phyloP scores from a whole-genome alignment of 2,329 filamentous ascomycete genomes.

The Fusarium nelsonii region DNA sequence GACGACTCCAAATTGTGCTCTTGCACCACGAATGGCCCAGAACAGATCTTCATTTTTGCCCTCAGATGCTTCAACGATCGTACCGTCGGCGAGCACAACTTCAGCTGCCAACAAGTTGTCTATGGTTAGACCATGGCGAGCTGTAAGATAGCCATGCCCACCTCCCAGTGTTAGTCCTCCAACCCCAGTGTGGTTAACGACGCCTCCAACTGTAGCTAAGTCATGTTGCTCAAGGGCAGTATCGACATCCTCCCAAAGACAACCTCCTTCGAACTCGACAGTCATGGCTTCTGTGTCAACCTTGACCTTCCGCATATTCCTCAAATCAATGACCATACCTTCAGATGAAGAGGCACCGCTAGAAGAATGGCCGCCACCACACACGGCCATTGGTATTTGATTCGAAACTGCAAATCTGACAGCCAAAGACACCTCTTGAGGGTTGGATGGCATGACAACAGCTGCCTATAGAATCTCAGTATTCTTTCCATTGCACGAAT shows the following conservation, averaged over 20 bases:
- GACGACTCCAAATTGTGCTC: constrained; percentile 59
- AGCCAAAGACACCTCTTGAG: constrained; percentile 51
- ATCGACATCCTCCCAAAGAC: constrained; percentile 67
- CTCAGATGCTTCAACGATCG: constrained; percentile 55
- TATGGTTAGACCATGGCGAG: constrained; percentile 64
- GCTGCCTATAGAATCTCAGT: constrained; percentile 50
- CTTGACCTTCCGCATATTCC: constrained; percentile 61
- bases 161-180: constrained; percentile 69
- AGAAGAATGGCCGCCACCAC: constrained; percentile 68
- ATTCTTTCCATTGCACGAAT: neutral
- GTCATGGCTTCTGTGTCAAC: constrained; percentile 60
- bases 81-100: constrained; percentile 56
- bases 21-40: constrained; percentile 63
- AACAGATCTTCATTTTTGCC: constrained; percentile 59
- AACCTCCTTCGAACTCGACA: constrained; percentile 63
- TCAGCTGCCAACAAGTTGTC: constrained; percentile 57
- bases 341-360: constrained; percentile 62
- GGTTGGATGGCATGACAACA: constrained; percentile 55
- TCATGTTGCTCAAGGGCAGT: constrained; percentile 60
- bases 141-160: constrained; percentile 69
- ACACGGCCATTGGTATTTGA: constrained; percentile 62
- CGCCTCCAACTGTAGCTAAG: constrained; percentile 70
- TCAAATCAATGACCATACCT: constrained; percentile 67
- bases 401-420: constrained; percentile 47
- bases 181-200: constrained; percentile 72